Evolutionary conservation across 345 rosid genomes (phyloP).

Genomic region (Salix exigua): DNA sequence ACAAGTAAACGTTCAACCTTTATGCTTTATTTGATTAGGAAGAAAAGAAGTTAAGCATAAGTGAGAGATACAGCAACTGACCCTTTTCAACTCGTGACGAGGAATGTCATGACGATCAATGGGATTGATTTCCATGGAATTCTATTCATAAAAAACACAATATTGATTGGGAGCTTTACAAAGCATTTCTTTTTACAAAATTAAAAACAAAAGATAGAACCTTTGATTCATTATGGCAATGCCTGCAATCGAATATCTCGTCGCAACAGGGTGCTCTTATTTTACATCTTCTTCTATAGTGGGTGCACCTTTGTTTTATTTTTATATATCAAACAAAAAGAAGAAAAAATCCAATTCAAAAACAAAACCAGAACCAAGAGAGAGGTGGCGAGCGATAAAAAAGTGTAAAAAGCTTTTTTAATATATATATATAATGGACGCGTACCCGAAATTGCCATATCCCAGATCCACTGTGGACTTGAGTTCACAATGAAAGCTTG

Average conservation of each 20-base stretch:
- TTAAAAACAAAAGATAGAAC: constrained; percentile 21
- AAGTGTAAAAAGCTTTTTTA: not conserved
- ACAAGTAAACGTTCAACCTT: not conserved
- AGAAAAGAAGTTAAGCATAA: not conserved
- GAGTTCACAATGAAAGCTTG: not conserved
- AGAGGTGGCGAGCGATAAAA: not conserved
- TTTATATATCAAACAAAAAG: not conserved
- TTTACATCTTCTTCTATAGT: constrained; percentile 80
- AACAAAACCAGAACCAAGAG: no score
- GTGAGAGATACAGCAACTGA: constrained; percentile 9
- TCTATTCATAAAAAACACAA: constrained; percentile 14
- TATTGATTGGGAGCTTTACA: not conserved
- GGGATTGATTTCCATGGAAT: constrained; percentile 35
- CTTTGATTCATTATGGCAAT: constrained; percentile 88
- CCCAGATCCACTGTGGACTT: constrained; percentile 11
- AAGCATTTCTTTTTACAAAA: not conserved
- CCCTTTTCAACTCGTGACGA: constrained; percentile 45
- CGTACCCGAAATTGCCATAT: constrained; percentile 30
- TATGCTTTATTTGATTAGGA: not conserved
- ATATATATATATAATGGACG: not conserved
- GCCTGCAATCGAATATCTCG: constrained; percentile 78
- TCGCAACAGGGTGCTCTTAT: constrained; percentile 82
- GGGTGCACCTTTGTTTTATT: constrained; percentile 52
- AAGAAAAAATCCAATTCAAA: not conserved
- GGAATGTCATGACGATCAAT: constrained; percentile 46